Conservation (phyloP, 805 yeast species). For the Saccharomycopsis synnaedendra region DNA sequence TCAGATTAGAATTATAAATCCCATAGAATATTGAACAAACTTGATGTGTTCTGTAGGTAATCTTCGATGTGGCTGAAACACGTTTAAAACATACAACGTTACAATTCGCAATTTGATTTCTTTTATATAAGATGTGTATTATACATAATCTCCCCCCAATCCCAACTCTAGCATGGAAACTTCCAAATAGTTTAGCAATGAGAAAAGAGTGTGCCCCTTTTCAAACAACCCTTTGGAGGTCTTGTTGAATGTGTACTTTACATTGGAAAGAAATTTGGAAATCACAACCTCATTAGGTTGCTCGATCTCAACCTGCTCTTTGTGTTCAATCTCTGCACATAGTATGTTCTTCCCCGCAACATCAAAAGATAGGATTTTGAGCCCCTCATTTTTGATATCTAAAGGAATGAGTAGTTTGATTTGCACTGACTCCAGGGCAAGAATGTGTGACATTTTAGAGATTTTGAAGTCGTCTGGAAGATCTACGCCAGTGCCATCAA, state of each 20-base stretch:
- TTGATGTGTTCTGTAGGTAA: not conserved
- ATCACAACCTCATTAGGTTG: not conserved
- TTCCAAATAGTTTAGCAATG: slow-evolving; percentile 4
- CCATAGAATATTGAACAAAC: not conserved
- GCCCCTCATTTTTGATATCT: not conserved
- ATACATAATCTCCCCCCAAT: not conserved
- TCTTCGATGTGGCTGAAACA: not conserved
- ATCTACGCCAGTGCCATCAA: not conserved
- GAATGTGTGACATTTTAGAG: not conserved
- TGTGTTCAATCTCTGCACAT: not conserved
- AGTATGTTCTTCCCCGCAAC: too few species aligned
- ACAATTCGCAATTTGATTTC: not conserved
- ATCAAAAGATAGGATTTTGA: not conserved
- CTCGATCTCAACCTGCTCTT: not conserved
- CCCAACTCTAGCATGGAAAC: slow-evolving; percentile 3
- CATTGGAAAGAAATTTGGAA: not conserved
- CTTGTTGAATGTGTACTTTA: slow-evolving; percentile 2
- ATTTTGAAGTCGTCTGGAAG: not conserved
- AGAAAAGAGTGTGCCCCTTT: not conserved
- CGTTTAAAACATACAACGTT: not conserved
- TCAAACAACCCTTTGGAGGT: not conserved
- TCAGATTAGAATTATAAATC: not conserved
- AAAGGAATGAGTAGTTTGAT: slow-evolving; percentile 1
- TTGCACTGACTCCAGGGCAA: not conserved
- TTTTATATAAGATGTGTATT: not conserved